Conservation (phyloP, 2,329 filamentous ascomycete species). For the Monilinia polystroma region DNA sequence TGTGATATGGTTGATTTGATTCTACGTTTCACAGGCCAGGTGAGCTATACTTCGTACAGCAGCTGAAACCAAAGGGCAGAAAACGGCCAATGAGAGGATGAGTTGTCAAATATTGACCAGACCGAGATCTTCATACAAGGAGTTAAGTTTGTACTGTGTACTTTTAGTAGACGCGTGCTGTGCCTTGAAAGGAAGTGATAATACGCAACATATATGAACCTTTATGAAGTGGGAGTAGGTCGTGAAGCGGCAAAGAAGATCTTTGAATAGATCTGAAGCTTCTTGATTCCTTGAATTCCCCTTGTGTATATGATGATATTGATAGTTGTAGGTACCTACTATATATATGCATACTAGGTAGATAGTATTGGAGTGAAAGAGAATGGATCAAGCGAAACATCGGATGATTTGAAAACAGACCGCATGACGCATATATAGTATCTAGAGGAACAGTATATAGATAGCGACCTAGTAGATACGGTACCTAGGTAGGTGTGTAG, state of each 20-base stretch:
- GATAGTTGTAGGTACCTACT: neutral
- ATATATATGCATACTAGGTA: too few relatives aligned
- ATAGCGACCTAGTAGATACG: too few relatives aligned
- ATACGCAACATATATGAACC: neutral
- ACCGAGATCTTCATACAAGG: neutral
- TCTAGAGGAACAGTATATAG: too few relatives aligned
- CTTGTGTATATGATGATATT: neutral
- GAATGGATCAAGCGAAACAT: neutral
- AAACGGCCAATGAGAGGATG: constrained; percentile 3
- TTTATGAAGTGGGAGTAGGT: neutral
- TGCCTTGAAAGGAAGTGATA: neutral
- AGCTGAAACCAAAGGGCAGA: constrained; percentile 17
- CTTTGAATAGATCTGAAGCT: neutral
- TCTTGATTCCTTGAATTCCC: neutral
- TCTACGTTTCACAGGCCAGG: constrained; percentile 7
- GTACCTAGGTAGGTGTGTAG: too few relatives aligned
- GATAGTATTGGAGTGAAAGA: too few relatives aligned
- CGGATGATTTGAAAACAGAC: neutral
- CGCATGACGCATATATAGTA: neutral
- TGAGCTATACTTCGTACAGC: neutral
- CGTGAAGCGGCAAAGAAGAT: neutral
- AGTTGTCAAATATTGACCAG: neutral
- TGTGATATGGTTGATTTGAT: constrained; percentile 10
- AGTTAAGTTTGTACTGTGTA: neutral
- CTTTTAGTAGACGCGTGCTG: constrained; percentile 1